phyloP scores from a whole-genome alignment of 352 stramenopile genomes.

The Phytophthora sp. region DNA sequence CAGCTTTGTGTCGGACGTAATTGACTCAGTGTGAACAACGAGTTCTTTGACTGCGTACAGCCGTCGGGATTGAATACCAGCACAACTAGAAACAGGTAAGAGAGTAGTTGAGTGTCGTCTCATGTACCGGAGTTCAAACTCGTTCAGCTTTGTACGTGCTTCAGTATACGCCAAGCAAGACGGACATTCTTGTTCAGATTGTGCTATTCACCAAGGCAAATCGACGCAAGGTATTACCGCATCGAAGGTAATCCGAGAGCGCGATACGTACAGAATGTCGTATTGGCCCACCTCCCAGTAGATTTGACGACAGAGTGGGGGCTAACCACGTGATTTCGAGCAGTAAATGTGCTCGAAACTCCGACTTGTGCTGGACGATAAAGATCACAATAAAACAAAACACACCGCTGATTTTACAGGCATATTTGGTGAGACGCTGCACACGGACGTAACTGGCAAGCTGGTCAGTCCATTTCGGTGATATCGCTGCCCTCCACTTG shows the following conservation, averaged over 20 bases:
- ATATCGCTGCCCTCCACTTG: constrained; percentile 31
- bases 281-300: constrained; percentile 1
- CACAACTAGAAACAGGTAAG: constrained; percentile 18
- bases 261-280: constrained; percentile 50
- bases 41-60: constrained; percentile 25
- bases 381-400: constrained; percentile 51
- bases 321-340: constrained; percentile 44
- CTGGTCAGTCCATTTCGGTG: constrained; percentile 41
- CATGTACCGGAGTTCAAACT: background rate
- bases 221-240: constrained; percentile 22
- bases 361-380: constrained; percentile 66
- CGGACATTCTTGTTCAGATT: constrained; percentile 2
- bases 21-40: too few species aligned
- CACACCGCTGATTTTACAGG: constrained; percentile 39
- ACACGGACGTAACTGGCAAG: constrained; percentile 59
- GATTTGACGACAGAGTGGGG: constrained; percentile 7
- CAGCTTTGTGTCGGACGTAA: too few species aligned
- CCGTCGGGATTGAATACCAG: constrained; percentile 15
- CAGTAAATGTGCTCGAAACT: constrained; percentile 58
- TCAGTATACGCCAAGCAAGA: constrained; percentile 10
- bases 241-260: constrained; percentile 56
- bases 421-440: constrained; percentile 49
- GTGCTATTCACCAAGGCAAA: constrained; percentile 3
- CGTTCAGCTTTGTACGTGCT: background rate
- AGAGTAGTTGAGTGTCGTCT: background rate